Conservation (phyloP, 257 asterid genomes). For the Rubia yunnanensis region DNA sequence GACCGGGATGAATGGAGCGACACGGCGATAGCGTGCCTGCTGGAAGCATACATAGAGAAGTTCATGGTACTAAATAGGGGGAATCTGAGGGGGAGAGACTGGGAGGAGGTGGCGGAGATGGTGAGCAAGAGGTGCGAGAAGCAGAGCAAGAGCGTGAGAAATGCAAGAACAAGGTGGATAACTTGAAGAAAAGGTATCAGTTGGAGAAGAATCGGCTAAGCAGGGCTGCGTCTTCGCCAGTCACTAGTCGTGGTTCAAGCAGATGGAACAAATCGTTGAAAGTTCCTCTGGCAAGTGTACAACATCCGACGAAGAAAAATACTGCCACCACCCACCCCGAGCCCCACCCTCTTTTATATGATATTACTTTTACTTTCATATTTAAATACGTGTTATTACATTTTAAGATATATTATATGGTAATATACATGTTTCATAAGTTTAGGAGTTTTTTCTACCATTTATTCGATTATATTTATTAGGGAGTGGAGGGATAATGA, state of each 20-base stretch:
- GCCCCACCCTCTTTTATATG: too few species aligned
- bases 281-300: slow-evolving; percentile 42
- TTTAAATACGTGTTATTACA: too few species aligned
- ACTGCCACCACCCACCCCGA: too few species aligned
- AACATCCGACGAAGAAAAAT: slow-evolving; percentile 54
- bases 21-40: slow-evolving; percentile 60
- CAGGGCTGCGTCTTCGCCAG: slow-evolving; percentile 52
- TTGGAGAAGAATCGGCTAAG: slow-evolving; percentile 77
- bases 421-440: too few species aligned
- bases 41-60: slow-evolving; percentile 80
- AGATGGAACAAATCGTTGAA: slow-evolving; percentile 88
- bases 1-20: slow-evolving; percentile 96
- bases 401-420: too few species aligned
- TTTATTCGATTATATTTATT: too few species aligned
- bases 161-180: slow-evolving; percentile 97
- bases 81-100: slow-evolving; percentile 85
- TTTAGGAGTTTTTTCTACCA: too few species aligned
- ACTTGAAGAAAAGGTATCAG: slow-evolving; percentile 86
- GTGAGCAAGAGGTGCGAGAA: slow-evolving; percentile 89
- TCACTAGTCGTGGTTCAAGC: slow-evolving; percentile 97
- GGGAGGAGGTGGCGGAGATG: slow-evolving; percentile 95
- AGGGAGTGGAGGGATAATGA: too few species aligned
- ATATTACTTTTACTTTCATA: too few species aligned
- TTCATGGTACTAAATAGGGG: slow-evolving; percentile 74
- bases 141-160: slow-evolving; percentile 91